Conservation (phyloP, 805 yeast species). For the Candida ficus region DNA sequence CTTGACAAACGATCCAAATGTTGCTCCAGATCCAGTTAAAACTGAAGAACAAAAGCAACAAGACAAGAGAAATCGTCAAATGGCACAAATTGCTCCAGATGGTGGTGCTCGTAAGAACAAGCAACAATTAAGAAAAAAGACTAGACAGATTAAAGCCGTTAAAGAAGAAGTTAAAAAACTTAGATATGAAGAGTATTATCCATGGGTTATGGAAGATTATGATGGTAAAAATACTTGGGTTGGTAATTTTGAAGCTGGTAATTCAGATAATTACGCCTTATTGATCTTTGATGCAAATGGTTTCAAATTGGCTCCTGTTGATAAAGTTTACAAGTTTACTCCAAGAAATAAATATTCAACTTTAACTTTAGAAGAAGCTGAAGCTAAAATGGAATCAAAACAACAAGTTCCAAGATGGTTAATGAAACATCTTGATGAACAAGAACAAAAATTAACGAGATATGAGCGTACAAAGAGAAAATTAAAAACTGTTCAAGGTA, state of each 20-base stretch:
- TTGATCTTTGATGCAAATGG: constrained; percentile 67
- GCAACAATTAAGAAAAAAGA: constrained; percentile 64
- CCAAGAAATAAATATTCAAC: constrained; percentile 93
- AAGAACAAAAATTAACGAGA: constrained; percentile 46
- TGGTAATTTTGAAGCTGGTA: constrained; percentile 89
- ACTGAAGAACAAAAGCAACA: constrained; percentile 34
- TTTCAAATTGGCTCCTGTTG: constrained; percentile 92
- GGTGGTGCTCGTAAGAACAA: constrained; percentile 77
- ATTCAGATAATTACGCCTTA: constrained; percentile 77
- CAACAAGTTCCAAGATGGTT: constrained; percentile 85
- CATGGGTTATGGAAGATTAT: constrained; percentile 97
- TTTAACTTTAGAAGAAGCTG: constrained; percentile 92
- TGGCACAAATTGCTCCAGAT: constrained; percentile 83
- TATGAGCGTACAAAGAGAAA: constrained; percentile 43
- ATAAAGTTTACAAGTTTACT: constrained; percentile 88
- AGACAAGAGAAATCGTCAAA: constrained; percentile 29
- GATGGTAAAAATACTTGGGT: constrained; percentile 94
- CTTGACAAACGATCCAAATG: constrained; percentile 17
- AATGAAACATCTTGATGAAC: constrained; percentile 80
- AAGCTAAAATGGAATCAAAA: constrained; percentile 83
- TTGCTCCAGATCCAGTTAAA: constrained; percentile 28
- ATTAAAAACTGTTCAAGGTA: constrained; percentile 44
- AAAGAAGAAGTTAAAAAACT: constrained; percentile 80
- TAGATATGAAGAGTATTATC: constrained; percentile 93
- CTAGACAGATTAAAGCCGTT: constrained; percentile 75